A percentile compares a stretch with the other conserved stretches of the same genome.
phyloP scores from a whole-genome alignment of 1,284 basidiomycete genomes.

The Apiotrichum siamense region DNA sequence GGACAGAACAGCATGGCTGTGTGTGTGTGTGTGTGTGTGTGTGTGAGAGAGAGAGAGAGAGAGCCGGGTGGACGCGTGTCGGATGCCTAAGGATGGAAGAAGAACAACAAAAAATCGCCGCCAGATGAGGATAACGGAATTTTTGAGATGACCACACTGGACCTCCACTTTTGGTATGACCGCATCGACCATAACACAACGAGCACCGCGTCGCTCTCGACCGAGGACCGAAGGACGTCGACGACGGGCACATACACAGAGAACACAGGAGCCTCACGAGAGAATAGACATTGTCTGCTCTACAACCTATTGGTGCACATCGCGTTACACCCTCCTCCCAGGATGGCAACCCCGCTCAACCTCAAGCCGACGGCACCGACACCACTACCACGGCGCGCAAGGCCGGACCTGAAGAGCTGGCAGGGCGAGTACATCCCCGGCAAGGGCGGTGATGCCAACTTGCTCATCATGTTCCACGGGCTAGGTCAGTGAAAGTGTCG shows the following conservation, averaged over 20 bases:
- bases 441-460: slow-evolving; percentile 64
- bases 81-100: neutral
- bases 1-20: slow-evolving; percentile 85
- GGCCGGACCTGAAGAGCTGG: slow-evolving; percentile 23
- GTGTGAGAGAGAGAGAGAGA: neutral
- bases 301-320: too few relatives aligned
- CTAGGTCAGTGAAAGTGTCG: slow-evolving; percentile 53
- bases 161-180: neutral
- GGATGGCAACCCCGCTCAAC: slow-evolving; percentile 17
- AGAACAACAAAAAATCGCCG: neutral
- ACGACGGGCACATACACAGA: too few relatives aligned
- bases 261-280: neutral
- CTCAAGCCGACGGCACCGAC: slow-evolving; percentile 24
- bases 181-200: too few relatives aligned
- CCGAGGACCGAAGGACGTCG: too few relatives aligned
- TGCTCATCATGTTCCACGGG: slow-evolving; percentile 79
- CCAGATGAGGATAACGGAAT: neutral
- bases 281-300: too few relatives aligned
- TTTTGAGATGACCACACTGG: neutral
- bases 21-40: neutral
- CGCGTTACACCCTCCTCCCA: neutral
- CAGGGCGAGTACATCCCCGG: slow-evolving; percentile 49
- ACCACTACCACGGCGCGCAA: neutral
- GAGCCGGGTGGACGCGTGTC: neutral
- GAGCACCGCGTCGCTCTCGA: neutral